A percentile compares a stretch with the other conserved stretches of the same genome.
These are phyloP conservation scores for Lipomyces lipofer DNA, from an alignment of 805 yeast genomes.

Conservation along the genomic window DNA sequence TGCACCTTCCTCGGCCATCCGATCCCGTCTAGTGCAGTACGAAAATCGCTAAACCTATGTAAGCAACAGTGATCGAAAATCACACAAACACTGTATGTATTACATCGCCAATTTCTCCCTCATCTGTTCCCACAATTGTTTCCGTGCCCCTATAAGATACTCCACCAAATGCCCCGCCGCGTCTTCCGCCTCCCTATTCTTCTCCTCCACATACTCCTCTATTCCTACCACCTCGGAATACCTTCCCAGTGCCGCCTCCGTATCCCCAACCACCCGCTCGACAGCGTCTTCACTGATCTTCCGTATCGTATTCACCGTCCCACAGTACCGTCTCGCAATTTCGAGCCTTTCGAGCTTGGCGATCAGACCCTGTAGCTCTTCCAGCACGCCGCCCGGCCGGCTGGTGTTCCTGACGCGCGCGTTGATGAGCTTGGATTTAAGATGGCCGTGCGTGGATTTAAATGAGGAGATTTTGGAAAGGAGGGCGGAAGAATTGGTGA, in stretches of 20 bases:
- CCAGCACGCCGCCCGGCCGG: slow-evolving; percentile 13
- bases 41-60: slow-evolving; percentile 10
- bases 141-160: slow-evolving; percentile 2
- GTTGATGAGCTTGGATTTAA: slow-evolving; percentile 9
- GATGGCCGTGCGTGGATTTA: not conserved
- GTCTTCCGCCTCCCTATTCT: slow-evolving; percentile 19
- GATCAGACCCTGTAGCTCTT: slow-evolving; percentile 5
- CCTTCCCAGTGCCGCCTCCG: slow-evolving; percentile 6
- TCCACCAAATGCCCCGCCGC: slow-evolving; percentile 18
- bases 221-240: slow-evolving; percentile 5
- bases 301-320: slow-evolving; percentile 9
- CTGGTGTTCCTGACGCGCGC: slow-evolving; percentile 3
- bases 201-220: not conserved
- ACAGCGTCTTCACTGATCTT: slow-evolving; percentile 9
- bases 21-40: slow-evolving; percentile 13
- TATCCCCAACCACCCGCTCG: not conserved
- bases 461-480: not conserved
- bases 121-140: slow-evolving; percentile 14
- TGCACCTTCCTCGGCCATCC: slow-evolving; percentile 25
- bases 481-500: slow-evolving; percentile 8
- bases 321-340: slow-evolving; percentile 17
- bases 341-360: slow-evolving; percentile 12
- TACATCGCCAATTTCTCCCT: slow-evolving; percentile 12
- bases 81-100: too few relatives aligned
- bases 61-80: too few relatives aligned